A percentile compares a stretch with the other conserved stretches of the same genome.
phyloP scores from a whole-genome alignment of 139 green algal genomes.

The Prasinococcaceae sp. region DNA sequence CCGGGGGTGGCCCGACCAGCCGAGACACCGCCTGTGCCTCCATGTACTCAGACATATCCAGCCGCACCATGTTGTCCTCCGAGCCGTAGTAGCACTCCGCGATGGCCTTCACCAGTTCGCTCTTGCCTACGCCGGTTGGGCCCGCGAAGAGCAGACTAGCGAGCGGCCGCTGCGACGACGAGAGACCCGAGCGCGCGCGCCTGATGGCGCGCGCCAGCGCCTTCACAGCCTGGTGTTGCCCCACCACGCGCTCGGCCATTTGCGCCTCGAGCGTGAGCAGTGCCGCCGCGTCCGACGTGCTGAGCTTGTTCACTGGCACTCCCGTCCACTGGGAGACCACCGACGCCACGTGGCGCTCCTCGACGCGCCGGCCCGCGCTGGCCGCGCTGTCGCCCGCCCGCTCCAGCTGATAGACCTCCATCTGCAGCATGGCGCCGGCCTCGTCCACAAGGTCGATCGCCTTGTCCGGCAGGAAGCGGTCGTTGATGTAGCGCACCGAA shows the following conservation, averaged over 20 bases:
- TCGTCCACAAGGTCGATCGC: slow-evolving; percentile 28
- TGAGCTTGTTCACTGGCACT: slow-evolving; percentile 40
- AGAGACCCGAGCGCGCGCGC: slow-evolving; percentile 48
- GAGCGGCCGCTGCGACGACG: slow-evolving; percentile 18
- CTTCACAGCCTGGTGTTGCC: slow-evolving; percentile 41
- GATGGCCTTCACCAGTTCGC: slow-evolving; percentile 58
- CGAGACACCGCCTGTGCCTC: slow-evolving; percentile 20
- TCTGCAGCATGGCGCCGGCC: slow-evolving; percentile 5
- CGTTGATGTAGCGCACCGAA: slow-evolving; percentile 46
- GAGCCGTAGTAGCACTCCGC: slow-evolving; percentile 22
- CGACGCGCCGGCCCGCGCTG: no score
- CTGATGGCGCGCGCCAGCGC: slow-evolving; percentile 38
- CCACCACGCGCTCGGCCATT: slow-evolving; percentile 43
- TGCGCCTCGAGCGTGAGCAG: slow-evolving; percentile 32
- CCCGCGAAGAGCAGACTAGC: slow-evolving; percentile 74
- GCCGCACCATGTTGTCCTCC: slow-evolving; percentile 42
- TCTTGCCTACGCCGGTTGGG: slow-evolving; percentile 68
- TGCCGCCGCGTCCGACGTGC: slow-evolving; percentile 40
- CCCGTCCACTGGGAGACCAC: slow-evolving; percentile 40
- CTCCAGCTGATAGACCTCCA: no score
- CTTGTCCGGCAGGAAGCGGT: slow-evolving; percentile 28
- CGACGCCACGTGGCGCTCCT: slow-evolving; percentile 25
- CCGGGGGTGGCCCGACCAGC: slow-evolving; percentile 41
- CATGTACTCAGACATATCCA: slow-evolving; percentile 56
- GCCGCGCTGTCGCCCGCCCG: no score